A percentile compares a stretch with the other conserved stretches of the same genome.
Evolutionary conservation across 305 asterid genomes (phyloP).

Genomic region (Fraxinus greggii): DNA sequence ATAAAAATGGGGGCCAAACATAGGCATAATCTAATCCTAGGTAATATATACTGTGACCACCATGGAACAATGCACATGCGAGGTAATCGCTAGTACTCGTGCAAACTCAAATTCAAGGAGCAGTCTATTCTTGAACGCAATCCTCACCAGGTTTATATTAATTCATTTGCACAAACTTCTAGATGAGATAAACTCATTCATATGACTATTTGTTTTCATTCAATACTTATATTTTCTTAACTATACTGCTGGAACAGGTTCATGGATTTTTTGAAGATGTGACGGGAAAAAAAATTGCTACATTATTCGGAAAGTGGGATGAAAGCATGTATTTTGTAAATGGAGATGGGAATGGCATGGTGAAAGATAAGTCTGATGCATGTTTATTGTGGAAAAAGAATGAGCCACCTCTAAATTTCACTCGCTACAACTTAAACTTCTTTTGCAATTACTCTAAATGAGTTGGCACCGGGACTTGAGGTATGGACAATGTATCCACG

Average conservation of each 20-base stretch:
- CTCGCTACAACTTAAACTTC: slow-evolving; percentile 82
- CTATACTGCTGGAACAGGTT: slow-evolving; percentile 51
- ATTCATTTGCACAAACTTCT: not conserved
- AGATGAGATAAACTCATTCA: not conserved
- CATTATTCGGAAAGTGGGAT: slow-evolving; percentile 88
- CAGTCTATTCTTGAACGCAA: slow-evolving; percentile 86
- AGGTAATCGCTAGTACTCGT: slow-evolving; percentile 76
- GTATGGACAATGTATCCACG: slow-evolving; percentile 34
- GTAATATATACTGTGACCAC: slow-evolving; percentile 88
- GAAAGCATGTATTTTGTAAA: slow-evolving; percentile 60
- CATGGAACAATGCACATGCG: slow-evolving; percentile 82
- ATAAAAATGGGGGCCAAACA: no score
- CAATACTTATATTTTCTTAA: slow-evolving; percentile 15
- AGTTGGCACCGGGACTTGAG: slow-evolving; percentile 78
- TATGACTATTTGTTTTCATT: not conserved
- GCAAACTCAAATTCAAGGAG: slow-evolving; percentile 95
- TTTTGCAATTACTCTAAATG: slow-evolving; percentile 88
- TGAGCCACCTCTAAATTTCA: slow-evolving; percentile 51
- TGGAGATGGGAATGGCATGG: slow-evolving; percentile 58
- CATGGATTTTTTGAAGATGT: slow-evolving; percentile 81
- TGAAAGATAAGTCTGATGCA: slow-evolving; percentile 52
- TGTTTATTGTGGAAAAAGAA: slow-evolving; percentile 69
- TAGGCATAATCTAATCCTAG: slow-evolving; percentile 83
- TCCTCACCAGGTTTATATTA: slow-evolving; percentile 71
- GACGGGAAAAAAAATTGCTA: slow-evolving; percentile 57